These are phyloP conservation scores for Raffaelea deltoideospora DNA, from an alignment of 2,329 filamentous ascomycete species.

Conservation along the genomic window DNA sequence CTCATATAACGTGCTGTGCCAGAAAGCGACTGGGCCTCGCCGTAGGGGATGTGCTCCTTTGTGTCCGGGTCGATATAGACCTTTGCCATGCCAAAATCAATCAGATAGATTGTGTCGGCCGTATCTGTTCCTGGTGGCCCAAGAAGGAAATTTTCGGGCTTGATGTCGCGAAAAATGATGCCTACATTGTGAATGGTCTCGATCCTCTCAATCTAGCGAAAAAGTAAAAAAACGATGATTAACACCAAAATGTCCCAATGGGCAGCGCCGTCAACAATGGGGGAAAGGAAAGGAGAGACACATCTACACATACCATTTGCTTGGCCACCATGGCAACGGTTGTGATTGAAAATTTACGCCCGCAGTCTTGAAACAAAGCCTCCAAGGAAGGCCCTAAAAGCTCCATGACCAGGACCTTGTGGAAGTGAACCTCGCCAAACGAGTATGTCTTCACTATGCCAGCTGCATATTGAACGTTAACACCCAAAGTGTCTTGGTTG, in stretches of 20 bases:
- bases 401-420: slow-evolving; percentile 11
- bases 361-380: slow-evolving; percentile 3
- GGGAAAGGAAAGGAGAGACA: background rate
- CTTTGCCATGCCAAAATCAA: slow-evolving; percentile 99
- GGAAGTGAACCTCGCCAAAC: slow-evolving; percentile 9
- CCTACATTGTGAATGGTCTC: slow-evolving; percentile 95
- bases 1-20: slow-evolving; percentile 98
- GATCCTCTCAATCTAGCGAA: slow-evolving; percentile 64
- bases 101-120: slow-evolving; percentile 90
- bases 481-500: too few relatives aligned
- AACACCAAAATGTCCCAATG: too few relatives aligned
- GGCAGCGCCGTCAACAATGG: too few relatives aligned
- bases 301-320: slow-evolving; percentile 7
- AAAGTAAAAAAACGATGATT: background rate
- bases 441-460: slow-evolving; percentile 8
- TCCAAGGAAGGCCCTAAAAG: slow-evolving; percentile 9
- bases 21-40: slow-evolving; percentile 89
- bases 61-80: slow-evolving; percentile 97
- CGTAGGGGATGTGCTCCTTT: slow-evolving; percentile 95
- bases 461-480: too few relatives aligned
- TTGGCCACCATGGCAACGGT: slow-evolving; percentile 9
- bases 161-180: slow-evolving; percentile 96
- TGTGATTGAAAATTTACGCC: slow-evolving; percentile 6
- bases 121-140: slow-evolving; percentile 78
- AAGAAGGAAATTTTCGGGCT: slow-evolving; percentile 98